Evolutionary conservation across 129 eudicot species (phyloP).

Genomic region (Lonicera japonica): DNA sequence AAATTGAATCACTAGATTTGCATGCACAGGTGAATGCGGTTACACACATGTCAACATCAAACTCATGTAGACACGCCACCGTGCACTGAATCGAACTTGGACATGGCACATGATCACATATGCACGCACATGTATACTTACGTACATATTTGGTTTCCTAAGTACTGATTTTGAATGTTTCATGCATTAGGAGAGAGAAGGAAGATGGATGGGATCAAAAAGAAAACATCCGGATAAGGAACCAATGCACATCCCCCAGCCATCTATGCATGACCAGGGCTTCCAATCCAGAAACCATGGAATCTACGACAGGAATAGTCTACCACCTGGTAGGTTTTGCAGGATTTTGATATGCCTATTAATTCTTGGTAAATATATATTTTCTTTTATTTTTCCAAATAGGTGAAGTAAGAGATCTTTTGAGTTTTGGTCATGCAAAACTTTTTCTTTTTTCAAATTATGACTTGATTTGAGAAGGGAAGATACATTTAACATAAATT

Average conservation of each 20-base stretch:
- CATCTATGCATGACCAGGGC: constrained; percentile 33
- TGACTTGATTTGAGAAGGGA: background rate
- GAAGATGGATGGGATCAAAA: constrained; percentile 25
- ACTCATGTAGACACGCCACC: background rate
- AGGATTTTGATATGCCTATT: background rate
- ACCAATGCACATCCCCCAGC: constrained; percentile 33
- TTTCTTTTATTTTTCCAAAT: background rate
- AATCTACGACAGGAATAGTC: constrained; percentile 42
- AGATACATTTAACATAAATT: background rate
- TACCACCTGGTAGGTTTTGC: constrained; percentile 45
- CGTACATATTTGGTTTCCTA: background rate
- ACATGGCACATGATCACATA: background rate
- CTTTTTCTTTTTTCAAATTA: background rate
- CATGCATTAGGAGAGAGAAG: constrained; percentile 38
- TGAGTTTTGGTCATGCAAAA: background rate
- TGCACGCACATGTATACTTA: too few species aligned
- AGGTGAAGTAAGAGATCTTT: background rate
- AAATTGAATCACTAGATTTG: too few species aligned
- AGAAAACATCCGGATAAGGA: constrained; percentile 47
- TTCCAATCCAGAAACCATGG: constrained; percentile 22
- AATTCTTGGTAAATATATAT: too few species aligned
- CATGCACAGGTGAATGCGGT: background rate
- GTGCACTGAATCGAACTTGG: background rate
- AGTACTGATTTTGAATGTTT: constrained; percentile 10
- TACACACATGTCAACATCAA: background rate